These are phyloP conservation scores for Excoecaria cochinchinensis DNA, from an alignment of 345 rosid genomes.

Conservation along the genomic window DNA sequence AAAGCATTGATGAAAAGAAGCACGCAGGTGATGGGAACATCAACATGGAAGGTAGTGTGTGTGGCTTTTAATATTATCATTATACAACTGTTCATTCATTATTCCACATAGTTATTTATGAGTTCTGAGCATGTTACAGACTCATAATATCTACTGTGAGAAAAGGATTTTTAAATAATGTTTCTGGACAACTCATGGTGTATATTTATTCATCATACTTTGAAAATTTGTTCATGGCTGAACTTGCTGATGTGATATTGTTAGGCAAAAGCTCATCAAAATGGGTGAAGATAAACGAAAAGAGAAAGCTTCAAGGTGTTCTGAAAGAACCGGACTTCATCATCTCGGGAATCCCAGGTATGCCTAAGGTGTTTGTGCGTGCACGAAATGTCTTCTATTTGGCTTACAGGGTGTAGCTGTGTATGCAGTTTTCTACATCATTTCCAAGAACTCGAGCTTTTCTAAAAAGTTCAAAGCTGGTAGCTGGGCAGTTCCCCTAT, in stretches of 20 bases:
- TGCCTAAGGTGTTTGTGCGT: not conserved
- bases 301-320: conserved; percentile 57
- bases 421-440: conserved; percentile 61
- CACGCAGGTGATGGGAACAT: conserved; percentile 21
- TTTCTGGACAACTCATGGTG: not conserved
- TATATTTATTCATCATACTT: not conserved
- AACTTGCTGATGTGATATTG: no score
- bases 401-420: not conserved
- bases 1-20: conserved; percentile 47
- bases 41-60: conserved; percentile 28
- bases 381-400: not conserved
- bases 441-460: conserved; percentile 65
- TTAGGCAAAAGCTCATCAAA: conserved; percentile 43
- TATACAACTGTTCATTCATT: no score
- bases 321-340: conserved; percentile 59
- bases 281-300: conserved; percentile 78
- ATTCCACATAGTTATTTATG: not conserved
- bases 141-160: not conserved
- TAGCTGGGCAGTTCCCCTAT: conserved; percentile 48
- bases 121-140: not conserved
- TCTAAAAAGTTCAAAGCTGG: conserved; percentile 64
- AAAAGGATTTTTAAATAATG: not conserved
- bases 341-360: conserved; percentile 75
- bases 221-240: not conserved
- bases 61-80: conserved; percentile 1